Evolutionary conservation across 1,284 basidiomycete genomes (phyloP), one percentile per base, ranked within the genome.

Genomic region (Dichomitus squalens): DNA sequence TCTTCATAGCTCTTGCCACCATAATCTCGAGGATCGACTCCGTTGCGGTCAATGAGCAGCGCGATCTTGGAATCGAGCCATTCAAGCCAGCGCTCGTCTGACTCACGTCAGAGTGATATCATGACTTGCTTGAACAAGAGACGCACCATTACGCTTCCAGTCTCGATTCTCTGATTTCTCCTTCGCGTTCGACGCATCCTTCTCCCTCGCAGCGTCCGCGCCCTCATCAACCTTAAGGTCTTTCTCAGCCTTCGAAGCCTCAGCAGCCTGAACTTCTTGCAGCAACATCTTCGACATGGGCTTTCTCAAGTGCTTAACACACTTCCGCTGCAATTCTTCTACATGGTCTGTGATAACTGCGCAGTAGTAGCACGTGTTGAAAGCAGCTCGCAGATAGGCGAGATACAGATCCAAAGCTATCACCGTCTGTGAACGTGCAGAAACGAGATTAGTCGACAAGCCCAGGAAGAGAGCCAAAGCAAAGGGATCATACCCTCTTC

Each of bases 321-420:
- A 97, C 76, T 95, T 93, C 70, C 93, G 85, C 73, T 94, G 89
- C 68, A 98, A 83, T 80, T 96, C 94, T 77, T 98, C 96, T 73
- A 90, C 76, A 79, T 95, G 94, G 76, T 96, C 90, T 71, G 88
- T 90, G 64, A 92, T 85, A 71, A 93, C 88, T 67, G 92, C 88
- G 79, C 95, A 98, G 77, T 98, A 98, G 76, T 95, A 98, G 83
- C 96, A 96, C 70, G 91, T 88, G 82, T 93, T 83, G 76, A 90
- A 94, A 52, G 88, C 91, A 70, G 84, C 81, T 67, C 93, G 89
- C 68, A 95, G 77, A 75, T 94, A 94, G 53, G 86, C 85, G 72
- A 95, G 79, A 72, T 93, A 92, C 72, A 95, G 74, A 77, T 96
- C 93, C 73, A 95, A 81, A 66, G 90, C 81, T 69, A 92, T 78